These are phyloP conservation scores for Hypoxylon crocopeplum DNA, from an alignment of 495 filamentous ascomycete genomes.

Conservation along the genomic window DNA sequence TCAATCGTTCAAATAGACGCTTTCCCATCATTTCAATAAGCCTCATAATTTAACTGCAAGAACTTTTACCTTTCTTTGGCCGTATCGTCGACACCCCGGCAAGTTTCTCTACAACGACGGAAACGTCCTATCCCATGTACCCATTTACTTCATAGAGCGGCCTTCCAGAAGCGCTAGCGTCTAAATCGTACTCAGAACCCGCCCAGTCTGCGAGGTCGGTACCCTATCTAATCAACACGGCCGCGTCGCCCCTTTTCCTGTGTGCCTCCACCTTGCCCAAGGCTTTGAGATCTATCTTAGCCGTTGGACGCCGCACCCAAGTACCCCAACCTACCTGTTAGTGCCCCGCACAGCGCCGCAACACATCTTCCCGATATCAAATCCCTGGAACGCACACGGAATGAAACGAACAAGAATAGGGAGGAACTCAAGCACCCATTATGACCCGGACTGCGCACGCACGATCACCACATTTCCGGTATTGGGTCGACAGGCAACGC, in stretches of 20 bases:
- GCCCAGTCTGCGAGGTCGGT: slow-evolving; percentile 49
- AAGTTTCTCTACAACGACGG: slow-evolving; percentile 8
- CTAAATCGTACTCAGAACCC: slow-evolving; percentile 31
- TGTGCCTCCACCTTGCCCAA: slow-evolving; percentile 50
- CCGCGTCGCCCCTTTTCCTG: slow-evolving; percentile 44
- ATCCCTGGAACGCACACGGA: too few species aligned
- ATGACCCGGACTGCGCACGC: slow-evolving; percentile 8
- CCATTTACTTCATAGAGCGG: slow-evolving; percentile 24
- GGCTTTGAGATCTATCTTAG: slow-evolving; percentile 41
- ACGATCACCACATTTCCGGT: slow-evolving; percentile 9
- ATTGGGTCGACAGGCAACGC: background rate
- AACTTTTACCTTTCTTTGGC: slow-evolving; percentile 1
- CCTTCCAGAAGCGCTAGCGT: slow-evolving; percentile 22
- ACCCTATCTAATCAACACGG: slow-evolving; percentile 50
- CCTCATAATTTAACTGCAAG: too few species aligned
- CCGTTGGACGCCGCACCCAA: background rate
- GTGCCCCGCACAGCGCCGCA: background rate
- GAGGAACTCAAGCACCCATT: background rate
- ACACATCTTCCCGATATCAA: too few species aligned
- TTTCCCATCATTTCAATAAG: too few species aligned
- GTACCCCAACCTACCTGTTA: background rate
- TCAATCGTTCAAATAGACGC: too few species aligned
- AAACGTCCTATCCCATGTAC: slow-evolving; percentile 11
- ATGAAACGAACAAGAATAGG: background rate
- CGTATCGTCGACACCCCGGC: slow-evolving; percentile 5